These are phyloP conservation scores for Usnea hakonensis DNA, from an alignment of 495 filamentous ascomycete species.

Conservation along the genomic window DNA sequence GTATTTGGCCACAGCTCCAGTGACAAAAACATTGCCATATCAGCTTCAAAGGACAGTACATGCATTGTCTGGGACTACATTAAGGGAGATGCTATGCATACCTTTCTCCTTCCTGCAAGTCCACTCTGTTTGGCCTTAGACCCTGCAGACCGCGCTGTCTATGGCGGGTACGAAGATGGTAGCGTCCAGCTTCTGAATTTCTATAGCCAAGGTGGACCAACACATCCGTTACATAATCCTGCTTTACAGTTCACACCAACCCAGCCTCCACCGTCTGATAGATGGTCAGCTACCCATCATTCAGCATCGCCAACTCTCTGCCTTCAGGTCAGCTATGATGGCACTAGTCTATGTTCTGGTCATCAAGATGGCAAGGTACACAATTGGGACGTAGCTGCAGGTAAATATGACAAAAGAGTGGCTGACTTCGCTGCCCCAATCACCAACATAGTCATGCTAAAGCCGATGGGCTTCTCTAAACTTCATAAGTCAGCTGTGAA, in stretches of 20 bases:
- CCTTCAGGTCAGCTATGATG: constrained; percentile 68
- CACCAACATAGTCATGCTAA: constrained; percentile 66
- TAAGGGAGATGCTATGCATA: constrained; percentile 64
- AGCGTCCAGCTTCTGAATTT: constrained; percentile 76
- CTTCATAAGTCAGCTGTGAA: constrained; percentile 35
- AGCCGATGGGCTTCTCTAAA: constrained; percentile 50
- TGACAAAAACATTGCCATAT: constrained; percentile 66
- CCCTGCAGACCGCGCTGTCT: constrained; percentile 74
- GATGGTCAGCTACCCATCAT: constrained; percentile 54
- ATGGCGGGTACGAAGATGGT: constrained; percentile 75
- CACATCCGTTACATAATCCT: constrained; percentile 49
- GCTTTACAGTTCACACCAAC: constrained; percentile 48
- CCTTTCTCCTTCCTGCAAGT: constrained; percentile 64
- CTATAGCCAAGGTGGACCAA: constrained; percentile 47
- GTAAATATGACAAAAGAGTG: constrained; percentile 51
- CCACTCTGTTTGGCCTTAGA: constrained; percentile 71
- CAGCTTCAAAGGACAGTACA: constrained; percentile 70
- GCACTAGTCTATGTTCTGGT: constrained; percentile 72
- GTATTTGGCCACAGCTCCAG: constrained; percentile 58
- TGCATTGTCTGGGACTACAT: constrained; percentile 86
- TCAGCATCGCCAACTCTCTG: constrained; percentile 56
- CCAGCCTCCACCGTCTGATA: constrained; percentile 46
- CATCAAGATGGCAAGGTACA: constrained; percentile 72
- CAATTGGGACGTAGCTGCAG: constrained; percentile 67
- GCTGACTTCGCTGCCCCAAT: constrained; percentile 67